Evolutionary conservation across 2,329 filamentous ascomycete species (phyloP), one percentile per base, ranked within the genome.

Genomic region (Didymella pinodella): DNA sequence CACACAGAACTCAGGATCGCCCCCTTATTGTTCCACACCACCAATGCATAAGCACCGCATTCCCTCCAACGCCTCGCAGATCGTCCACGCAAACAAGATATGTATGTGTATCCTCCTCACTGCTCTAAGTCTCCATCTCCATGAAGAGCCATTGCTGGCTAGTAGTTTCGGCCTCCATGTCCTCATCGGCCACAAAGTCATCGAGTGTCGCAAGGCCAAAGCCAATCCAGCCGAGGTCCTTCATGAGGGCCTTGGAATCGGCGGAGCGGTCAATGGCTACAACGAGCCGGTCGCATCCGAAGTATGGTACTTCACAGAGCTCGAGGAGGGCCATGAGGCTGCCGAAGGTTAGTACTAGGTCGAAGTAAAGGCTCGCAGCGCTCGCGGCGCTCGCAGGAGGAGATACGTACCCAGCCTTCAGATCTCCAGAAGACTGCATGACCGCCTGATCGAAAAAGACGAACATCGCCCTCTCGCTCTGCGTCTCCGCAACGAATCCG

Each of bases 141-240:
- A 97, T 87, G 75, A 96, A 92, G 59, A 97, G 78, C 93, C 93
- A 97, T 70, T 84, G 84, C 51, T 88, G 81, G 79, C 92, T 96
- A 49, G 90, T 87, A 52, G 89, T 84, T 26, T 60, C 57, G 25
- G 48, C 57, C 10, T 52, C 43, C 32, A 60, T 44, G 25, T 69
- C 57, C 63, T 90, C 86, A 46, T 79, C 79, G 47, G 76, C 80
- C 16, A 86, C 85, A 89, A 92, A 97, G 67, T 87, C 85, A 67
- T 93, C 89, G 43, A 97, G 83, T 25, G 91, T 94, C 48, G 87
- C 88, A 66, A 94, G 85, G 73, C 91, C 90, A 74, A 97, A 97
- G 54, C 93, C 93, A 65, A 96, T 93, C 93, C 93, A 97, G 75
- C 93, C 91, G 50, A 97, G 85, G 71, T 92, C 93, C 77, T 90